Conservation (phyloP, 768 basidiomycete genomes). For the Pisolithus marmoratus region DNA sequence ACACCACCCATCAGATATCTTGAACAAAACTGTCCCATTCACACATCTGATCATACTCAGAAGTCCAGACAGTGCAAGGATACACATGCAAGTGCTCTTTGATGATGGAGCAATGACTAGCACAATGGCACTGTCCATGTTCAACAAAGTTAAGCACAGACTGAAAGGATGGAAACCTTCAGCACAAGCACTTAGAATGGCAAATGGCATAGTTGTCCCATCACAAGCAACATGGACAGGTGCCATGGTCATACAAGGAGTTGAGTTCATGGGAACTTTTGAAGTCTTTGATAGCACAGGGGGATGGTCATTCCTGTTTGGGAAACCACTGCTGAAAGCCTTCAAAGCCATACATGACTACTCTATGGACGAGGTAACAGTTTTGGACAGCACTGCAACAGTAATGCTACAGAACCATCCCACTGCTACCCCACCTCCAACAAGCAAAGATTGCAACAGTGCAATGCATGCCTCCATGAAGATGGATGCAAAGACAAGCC, state of each 20-base stretch:
- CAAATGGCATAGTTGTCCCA: slow-evolving; percentile 16
- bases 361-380: slow-evolving; percentile 4
- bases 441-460: not conserved
- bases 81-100: not conserved
- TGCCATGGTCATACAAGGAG: not conserved
- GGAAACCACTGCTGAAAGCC: slow-evolving; percentile 20
- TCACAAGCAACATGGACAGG: slow-evolving; percentile 8
- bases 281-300: slow-evolving; percentile 17
- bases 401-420: not conserved
- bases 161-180: not conserved
- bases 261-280: not conserved
- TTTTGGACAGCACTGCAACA: not conserved
- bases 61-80: not conserved
- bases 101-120: not conserved
- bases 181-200: slow-evolving; percentile 26
- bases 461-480: too few relatives aligned
- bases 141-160: not conserved
- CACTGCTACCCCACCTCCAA: not conserved
- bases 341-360: slow-evolving; percentile 25
- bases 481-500: too few relatives aligned
- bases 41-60: not conserved
- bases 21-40: not conserved
- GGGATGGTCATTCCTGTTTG: slow-evolving; percentile 23
- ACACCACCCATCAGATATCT: not conserved
- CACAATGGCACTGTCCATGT: not conserved